These are phyloP conservation scores for Umbilicaria muhlenbergii DNA, from an alignment of 495 filamentous ascomycete genomes.

Conservation along the genomic window DNA sequence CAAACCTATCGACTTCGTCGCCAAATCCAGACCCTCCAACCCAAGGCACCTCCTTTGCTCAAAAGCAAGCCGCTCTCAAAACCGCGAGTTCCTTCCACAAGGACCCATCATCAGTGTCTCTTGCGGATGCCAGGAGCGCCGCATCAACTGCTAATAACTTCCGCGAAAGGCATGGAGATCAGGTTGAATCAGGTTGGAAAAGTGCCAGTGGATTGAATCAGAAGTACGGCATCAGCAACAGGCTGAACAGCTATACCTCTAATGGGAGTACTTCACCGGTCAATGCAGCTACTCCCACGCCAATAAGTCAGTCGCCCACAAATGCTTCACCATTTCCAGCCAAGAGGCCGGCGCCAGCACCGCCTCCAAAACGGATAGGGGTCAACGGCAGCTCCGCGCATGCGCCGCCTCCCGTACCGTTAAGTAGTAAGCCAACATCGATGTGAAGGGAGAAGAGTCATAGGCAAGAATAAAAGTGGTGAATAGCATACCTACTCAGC, in stretches of 20 bases:
- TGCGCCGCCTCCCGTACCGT: slow-evolving; percentile 2
- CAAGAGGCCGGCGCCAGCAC: slow-evolving; percentile 1
- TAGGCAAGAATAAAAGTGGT: no score
- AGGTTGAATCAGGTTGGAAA: slow-evolving; percentile 49
- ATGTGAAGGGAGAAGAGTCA: no score
- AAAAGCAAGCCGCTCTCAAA: slow-evolving; percentile 44
- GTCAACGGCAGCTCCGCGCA: neutral
- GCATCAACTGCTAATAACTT: slow-evolving; percentile 54
- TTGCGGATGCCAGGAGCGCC: slow-evolving; percentile 35
- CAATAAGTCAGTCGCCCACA: no score
- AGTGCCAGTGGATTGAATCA: slow-evolving; percentile 39
- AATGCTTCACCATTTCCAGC: neutral
- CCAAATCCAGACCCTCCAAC: slow-evolving; percentile 17
- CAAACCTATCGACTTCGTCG: slow-evolving; percentile 30
- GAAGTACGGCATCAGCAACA: slow-evolving; percentile 24
- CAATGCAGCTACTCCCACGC: no score
- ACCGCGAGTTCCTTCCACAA: slow-evolving; percentile 39
- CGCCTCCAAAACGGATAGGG: slow-evolving; percentile 1
- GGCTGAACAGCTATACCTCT: neutral
- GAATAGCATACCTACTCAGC: no score
- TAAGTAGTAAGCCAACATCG: slow-evolving; percentile 1
- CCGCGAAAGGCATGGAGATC: slow-evolving; percentile 54
- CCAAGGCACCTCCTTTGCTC: slow-evolving; percentile 41
- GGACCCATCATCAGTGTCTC: slow-evolving; percentile 41
- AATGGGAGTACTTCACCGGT: neutral